Conservation (phyloP, 2,329 filamentous ascomycete species). For the Delphinella strobiligena region DNA sequence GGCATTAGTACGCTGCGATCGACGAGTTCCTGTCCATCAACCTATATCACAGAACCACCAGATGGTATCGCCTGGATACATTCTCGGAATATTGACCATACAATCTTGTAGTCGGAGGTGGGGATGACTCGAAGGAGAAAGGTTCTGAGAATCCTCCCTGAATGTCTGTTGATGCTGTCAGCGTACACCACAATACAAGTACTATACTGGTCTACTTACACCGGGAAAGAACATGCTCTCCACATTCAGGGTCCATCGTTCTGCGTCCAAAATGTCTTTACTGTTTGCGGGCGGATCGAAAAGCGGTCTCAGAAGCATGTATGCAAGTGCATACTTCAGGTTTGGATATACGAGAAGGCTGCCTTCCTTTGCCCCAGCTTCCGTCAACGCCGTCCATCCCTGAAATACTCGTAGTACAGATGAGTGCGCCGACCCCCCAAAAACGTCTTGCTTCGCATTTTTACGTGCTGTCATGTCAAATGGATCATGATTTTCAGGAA, state of each 20-base stretch:
- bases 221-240: constrained; percentile 1
- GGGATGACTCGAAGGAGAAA: constrained; percentile 2
- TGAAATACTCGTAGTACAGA: constrained; percentile 2
- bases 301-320: constrained; percentile 2
- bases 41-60: constrained; percentile 5
- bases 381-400: constrained; percentile 4
- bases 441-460: constrained; percentile 1
- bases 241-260: constrained; percentile 3
- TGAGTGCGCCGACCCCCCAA: constrained; percentile 1
- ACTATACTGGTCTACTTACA: neutral
- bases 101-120: constrained; percentile 5
- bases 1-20: neutral
- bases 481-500: neutral
- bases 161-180: no score
- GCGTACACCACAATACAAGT: no score
- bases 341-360: constrained; percentile 3
- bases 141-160: constrained; percentile 2
- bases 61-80: constrained; percentile 2
- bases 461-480: constrained; percentile 2
- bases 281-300: constrained; percentile 2
- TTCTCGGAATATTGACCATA: constrained; percentile 3
- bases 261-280: constrained; percentile 1
- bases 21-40: neutral
- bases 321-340: constrained; percentile 3
- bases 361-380: constrained; percentile 3